Evolutionary conservation across 768 basidiomycete genomes (phyloP), one percentile per base, ranked within the genome.

Genomic region (Naematelia aurantialba): DNA sequence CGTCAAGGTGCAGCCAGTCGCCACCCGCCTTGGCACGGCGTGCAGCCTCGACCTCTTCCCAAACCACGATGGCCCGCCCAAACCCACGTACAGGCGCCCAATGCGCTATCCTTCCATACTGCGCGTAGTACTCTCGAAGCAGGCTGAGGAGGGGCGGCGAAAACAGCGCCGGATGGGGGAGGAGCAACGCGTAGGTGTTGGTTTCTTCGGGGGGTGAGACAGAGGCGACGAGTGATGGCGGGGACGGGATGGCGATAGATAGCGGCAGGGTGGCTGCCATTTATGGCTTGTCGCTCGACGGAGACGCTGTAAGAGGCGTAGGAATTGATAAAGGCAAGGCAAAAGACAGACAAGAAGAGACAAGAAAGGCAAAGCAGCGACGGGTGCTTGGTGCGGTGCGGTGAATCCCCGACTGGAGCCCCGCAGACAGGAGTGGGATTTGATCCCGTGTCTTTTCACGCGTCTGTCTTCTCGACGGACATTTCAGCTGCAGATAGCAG

Each of bases 11-110:
- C 53, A 75, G 54, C 61, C 67, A 55, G 89, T 79, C 56, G 81
- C 75, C 50, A 88, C 82, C 44, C 21, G 51, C 83, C 84, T 78
- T 89, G 86, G 75, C 84, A 83, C 50, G 79, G n/a, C 55, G 59
- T 3, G 69, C 67, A 19, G 69, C 73, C 34, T 74, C 74, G 24
- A 72, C 71, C 48, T 57, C 56, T n/a, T 66, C 63, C 55, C 86
- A 97, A 0, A 96, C 89, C 21, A 94, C 78, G 56, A 97, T 84
- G 29, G 91, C 86, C 26, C 93, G 82, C 0, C 85, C 83, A 68
- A 97, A 91, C 4, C 85, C 85, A 19, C 83, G 84, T 4, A 98
- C 78, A 2, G 91, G 91, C 0, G 88, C 89, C 92, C 93, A 99
- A 67, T 87, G 83, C 68, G 88, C 85, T n/a, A 99, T 85, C 24